Conservation (phyloP, 768 basidiomycete species). For the Galerina marginata region DNA sequence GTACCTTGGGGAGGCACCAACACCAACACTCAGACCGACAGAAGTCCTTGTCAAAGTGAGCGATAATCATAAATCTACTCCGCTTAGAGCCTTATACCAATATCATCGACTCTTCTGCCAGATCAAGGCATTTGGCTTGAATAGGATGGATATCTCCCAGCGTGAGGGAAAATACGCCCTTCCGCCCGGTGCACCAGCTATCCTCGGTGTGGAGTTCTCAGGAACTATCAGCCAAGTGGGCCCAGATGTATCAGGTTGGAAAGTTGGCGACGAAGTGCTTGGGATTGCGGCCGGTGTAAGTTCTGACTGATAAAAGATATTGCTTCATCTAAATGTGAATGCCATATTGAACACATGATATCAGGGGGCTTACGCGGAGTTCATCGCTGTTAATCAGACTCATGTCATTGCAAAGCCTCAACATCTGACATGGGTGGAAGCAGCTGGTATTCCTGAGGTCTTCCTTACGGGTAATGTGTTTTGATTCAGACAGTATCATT, state of each 20-base stretch:
- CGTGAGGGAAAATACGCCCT: slow-evolving; percentile 75
- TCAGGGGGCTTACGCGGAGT: slow-evolving; percentile 93
- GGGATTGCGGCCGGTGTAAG: slow-evolving; percentile 83
- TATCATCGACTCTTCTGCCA: slow-evolving; percentile 29
- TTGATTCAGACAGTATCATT: background rate
- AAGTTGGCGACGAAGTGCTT: slow-evolving; percentile 72
- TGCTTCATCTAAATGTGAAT: background rate
- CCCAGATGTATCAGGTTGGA: slow-evolving; percentile 54
- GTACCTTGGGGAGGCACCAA: slow-evolving; percentile 74
- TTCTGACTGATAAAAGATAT: slow-evolving; percentile 8
- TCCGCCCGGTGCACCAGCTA: slow-evolving; percentile 75
- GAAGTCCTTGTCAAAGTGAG: slow-evolving; percentile 86
- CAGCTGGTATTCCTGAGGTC: slow-evolving; percentile 87
- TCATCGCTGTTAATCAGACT: slow-evolving; percentile 67
- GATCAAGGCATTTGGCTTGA: slow-evolving; percentile 87
- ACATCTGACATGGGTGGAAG: slow-evolving; percentile 80
- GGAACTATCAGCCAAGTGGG: slow-evolving; percentile 65
- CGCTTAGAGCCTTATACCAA: background rate
- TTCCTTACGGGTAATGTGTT: slow-evolving; percentile 76
- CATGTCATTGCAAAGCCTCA: slow-evolving; percentile 78
- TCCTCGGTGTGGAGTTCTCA: slow-evolving; percentile 90
- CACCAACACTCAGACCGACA: slow-evolving; percentile 58
- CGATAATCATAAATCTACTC: background rate
- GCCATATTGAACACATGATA: slow-evolving; percentile 1
- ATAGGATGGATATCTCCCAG: slow-evolving; percentile 84